Percentiles rank a stretch among this genome's conserved stretches.
These are phyloP conservation scores for Favolaschia claudopus DNA, from an alignment of 768 basidiomycete genomes.

Conservation along the genomic window DNA sequence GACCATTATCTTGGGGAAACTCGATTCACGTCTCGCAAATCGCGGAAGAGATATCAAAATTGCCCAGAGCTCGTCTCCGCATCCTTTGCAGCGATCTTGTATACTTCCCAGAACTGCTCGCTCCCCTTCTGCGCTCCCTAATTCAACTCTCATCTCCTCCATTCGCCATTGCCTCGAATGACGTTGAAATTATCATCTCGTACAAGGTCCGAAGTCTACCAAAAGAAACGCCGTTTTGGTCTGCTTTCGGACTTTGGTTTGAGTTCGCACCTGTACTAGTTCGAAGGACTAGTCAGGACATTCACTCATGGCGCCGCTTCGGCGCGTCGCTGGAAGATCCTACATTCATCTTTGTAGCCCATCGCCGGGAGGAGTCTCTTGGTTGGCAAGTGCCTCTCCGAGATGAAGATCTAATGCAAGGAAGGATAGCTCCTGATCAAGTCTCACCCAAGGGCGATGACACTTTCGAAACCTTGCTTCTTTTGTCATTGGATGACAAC, in stretches of 20 bases:
- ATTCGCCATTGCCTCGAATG: conserved; percentile 35
- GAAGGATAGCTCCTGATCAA: conserved; percentile 59
- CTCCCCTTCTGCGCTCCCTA: conserved; percentile 77
- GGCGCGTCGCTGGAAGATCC: conserved; percentile 50
- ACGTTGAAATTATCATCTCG: conserved; percentile 64
- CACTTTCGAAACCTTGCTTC: conserved; percentile 72
- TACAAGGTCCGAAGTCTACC: conserved; percentile 79
- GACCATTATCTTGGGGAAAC: conserved; percentile 79
- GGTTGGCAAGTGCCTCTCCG: conserved; percentile 58
- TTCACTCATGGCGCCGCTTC: conserved; percentile 48
- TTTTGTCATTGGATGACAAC: conserved; percentile 48
- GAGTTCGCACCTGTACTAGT: conserved; percentile 62
- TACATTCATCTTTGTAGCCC: conserved; percentile 69
- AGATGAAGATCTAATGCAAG: conserved; percentile 65
- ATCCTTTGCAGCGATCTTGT: conserved; percentile 89
- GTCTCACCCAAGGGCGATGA: conserved; percentile 62
- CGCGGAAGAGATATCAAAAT: conserved; percentile 42
- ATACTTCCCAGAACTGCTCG: conserved; percentile 86
- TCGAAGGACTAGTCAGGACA: conserved; percentile 27
- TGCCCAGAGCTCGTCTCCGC: conserved; percentile 42
- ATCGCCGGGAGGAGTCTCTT: conserved; percentile 64
- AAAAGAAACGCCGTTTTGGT: conserved; percentile 82
- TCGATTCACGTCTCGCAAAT: conserved; percentile 49
- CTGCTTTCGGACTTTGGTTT: conserved; percentile 83
- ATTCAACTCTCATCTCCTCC: conserved; percentile 72